These are phyloP conservation scores for Favolaschia claudopus DNA, from an alignment of 768 basidiomycete species.

Conservation along the genomic window DNA sequence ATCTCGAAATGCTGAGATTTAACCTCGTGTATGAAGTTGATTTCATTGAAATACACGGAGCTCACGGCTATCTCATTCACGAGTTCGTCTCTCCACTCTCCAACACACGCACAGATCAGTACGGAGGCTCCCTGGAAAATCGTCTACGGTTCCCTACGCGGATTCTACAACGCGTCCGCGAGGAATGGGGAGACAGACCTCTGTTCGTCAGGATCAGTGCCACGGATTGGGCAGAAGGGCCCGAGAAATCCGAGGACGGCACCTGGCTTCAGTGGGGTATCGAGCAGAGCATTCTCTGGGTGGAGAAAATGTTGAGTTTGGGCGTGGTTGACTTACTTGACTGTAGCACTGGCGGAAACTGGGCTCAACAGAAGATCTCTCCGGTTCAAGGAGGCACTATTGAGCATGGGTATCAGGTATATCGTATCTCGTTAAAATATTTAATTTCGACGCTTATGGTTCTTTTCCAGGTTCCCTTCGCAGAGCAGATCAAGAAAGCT, in stretches of 20 bases:
- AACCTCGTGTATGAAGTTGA: constrained; percentile 52
- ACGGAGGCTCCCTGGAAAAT: constrained; percentile 79
- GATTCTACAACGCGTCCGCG: constrained; percentile 58
- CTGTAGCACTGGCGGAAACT: constrained; percentile 73
- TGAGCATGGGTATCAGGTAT: constrained; percentile 70
- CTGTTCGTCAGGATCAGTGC: constrained; percentile 78
- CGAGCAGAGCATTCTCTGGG: constrained; percentile 73
- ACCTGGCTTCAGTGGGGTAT: constrained; percentile 78
- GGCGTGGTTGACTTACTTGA: constrained; percentile 81
- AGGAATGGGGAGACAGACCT: constrained; percentile 67
- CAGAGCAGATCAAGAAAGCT: constrained; percentile 68
- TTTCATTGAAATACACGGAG: constrained; percentile 76
- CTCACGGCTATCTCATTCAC: constrained; percentile 75
- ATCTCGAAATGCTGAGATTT: not conserved
- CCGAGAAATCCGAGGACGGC: constrained; percentile 62
- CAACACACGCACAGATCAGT: constrained; percentile 69
- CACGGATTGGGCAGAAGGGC: constrained; percentile 67
- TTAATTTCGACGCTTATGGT: not conserved
- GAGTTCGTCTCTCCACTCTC: constrained; percentile 78
- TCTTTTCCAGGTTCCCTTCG: constrained; percentile 66
- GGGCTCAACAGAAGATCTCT: constrained; percentile 63
- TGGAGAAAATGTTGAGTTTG: constrained; percentile 60
- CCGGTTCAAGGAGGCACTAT: no score
- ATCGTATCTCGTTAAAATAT: no score
- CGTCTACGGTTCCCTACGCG: constrained; percentile 73